Evolutionary conservation across 345 rosid species (phyloP), one percentile per base, ranked within the genome.

Genomic region (Mallotus nudiflorus): DNA sequence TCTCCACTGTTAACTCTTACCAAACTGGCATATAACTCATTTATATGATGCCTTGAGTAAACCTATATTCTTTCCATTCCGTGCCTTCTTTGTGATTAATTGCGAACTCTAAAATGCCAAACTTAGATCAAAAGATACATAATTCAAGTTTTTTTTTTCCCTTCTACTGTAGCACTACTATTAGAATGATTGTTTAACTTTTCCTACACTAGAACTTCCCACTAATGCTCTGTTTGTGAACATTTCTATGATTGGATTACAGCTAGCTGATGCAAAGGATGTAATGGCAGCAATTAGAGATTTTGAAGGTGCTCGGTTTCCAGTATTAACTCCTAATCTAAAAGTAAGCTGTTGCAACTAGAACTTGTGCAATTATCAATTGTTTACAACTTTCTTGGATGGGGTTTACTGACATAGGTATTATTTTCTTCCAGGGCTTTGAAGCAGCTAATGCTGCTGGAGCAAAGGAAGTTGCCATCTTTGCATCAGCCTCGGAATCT

Each of bases 401-500:
- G 40, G 49, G 24, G 42, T 68, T 66, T 74, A 66, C 66, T 73
- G 50, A 73, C 61, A 25, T 68, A 61, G 2, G 31, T 6, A n/a
- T 14, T 44, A 33, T 75, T 33, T 63, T 14, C 73, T 78, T n/a
- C 60, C 59, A 89, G 94, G 91, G 95, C 29, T 89, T 89, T 78
- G 82, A 85, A 78, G 90, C 88, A 58, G 91, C 95, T 44, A 56
- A 85, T 72, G 92, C 92, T 65, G 88, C 92, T n/a, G 92, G 95
- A 63, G 92, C 91, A 40, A 87, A 84, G 74, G 95, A 89, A 83
- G 82, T 89, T 50, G 92, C 88, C 29, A 67, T 89, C 53, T 89
- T 87, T 87, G 92, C 91, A 65, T 87, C 95, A 68, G 95, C 95
- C 79, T 89, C 92, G 0, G 92, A 89, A 74, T 82, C 89, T 7